Base-by-base conservation (phyloP, 2,329 filamentous ascomycete species). In the Diaporthe vexans region DNA sequence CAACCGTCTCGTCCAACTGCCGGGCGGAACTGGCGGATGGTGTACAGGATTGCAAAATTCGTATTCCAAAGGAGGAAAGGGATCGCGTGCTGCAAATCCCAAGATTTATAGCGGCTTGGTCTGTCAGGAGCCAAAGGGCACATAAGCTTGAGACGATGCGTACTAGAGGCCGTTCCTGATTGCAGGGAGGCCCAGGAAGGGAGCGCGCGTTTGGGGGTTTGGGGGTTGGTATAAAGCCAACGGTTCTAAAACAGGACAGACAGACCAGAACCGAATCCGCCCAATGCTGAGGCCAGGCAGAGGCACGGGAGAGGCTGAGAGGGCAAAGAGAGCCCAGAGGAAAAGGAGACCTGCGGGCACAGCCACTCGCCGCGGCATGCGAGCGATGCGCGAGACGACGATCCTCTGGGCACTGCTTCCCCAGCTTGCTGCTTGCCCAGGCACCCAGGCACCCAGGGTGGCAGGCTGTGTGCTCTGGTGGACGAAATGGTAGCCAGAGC, bases 51-150 rank as follows among this genome's bases (percentile, higher is more conserved):
- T 43, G 8, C 24, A 52, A 15, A 24, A 35, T 35, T 48, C 37
- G 52, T 46, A 37, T 15, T 9, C 52, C 19, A 19, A 26, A 29
- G 33, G 24, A 33, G 56, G 43, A 48, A 61, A 10, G 52, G 17
- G 57, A 59, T 61, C 56, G 69, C 56, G 69, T 61, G 46, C 11
- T 56, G 46, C 51, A 9, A 58, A 24, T 70, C 61, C 63, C 21
- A 68, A 40, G 33, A 52, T 59, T 52, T 52, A 71, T 71, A 71
- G 56, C 69, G 56, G 24, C 69, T 61, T 71, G 56, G 69, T 52
- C 29, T 26, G 19, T 11, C 48, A 63, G 58, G 17, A 19, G 17
- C 9, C 21, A 33, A 33, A 37, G 35, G 40, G 54, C 43, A 59
- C 33, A n/a, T 21, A 13, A 29, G 26, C 40, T 19, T 48, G 52